Evolutionary conservation across 805 yeast genomes (phyloP).

Genomic region (Yarrowia sp.): DNA sequence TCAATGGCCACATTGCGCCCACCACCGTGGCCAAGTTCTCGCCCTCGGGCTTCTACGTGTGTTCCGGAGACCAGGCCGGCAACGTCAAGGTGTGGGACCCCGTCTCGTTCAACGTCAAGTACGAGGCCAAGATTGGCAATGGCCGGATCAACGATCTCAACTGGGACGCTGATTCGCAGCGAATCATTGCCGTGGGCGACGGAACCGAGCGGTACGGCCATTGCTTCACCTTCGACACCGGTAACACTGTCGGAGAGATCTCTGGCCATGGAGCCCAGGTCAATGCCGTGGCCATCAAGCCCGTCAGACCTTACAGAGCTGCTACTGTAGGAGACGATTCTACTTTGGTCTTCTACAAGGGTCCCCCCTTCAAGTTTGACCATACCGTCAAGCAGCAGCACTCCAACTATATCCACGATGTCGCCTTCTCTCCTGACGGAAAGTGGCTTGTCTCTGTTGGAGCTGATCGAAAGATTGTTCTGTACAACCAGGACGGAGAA

Average conservation of each 20-base stretch:
- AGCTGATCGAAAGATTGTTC: constrained; percentile 74
- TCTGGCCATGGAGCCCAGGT: constrained; percentile 87
- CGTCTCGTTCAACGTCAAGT: constrained; percentile 66
- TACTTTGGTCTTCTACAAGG: constrained; percentile 80
- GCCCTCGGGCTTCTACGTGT: constrained; percentile 88
- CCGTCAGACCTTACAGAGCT: constrained; percentile 89
- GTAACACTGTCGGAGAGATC: constrained; percentile 96
- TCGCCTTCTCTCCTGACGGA: constrained; percentile 83
- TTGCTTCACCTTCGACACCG: constrained; percentile 91
- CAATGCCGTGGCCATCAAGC: constrained; percentile 83
- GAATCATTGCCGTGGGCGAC: constrained; percentile 93
- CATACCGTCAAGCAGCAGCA: constrained; percentile 77
- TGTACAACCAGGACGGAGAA: constrained; percentile 87
- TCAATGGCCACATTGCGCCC: constrained; percentile 68
- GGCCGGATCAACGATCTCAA: constrained; percentile 84
- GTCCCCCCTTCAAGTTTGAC: constrained; percentile 92
- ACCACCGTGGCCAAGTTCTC: constrained; percentile 88
- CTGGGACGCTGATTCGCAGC: constrained; percentile 88
- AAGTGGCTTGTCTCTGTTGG: constrained; percentile 78
- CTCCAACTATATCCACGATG: constrained; percentile 79
- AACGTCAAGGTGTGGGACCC: constrained; percentile 86
- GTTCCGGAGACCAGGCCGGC: constrained; percentile 93
- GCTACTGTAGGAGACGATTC: constrained; percentile 92
- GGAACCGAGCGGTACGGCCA: constrained; percentile 93
- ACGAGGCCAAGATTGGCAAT: constrained; percentile 78